These are phyloP conservation scores for Coniochaeta ligniaria DNA, from an alignment of 2,329 filamentous ascomycete genomes.

Conservation along the genomic window DNA sequence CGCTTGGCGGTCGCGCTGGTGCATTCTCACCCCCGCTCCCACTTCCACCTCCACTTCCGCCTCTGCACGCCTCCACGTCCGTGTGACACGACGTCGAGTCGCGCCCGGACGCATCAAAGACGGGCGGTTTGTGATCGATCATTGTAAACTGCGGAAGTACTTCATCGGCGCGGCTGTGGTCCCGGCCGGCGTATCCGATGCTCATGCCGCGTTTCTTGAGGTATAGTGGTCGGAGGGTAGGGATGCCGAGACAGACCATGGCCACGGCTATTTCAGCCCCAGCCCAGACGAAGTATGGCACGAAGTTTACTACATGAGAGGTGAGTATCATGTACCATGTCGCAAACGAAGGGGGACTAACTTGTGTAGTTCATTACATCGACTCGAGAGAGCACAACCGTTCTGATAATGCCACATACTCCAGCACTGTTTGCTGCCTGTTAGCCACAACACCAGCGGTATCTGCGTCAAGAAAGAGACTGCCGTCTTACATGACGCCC, in stretches of 20 bases:
- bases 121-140: slow-evolving; percentile 42
- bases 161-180: slow-evolving; percentile 42
- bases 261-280: slow-evolving; percentile 29
- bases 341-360: slow-evolving; percentile 10
- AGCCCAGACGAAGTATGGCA: slow-evolving; percentile 28
- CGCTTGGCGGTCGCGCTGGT: slow-evolving; percentile 12
- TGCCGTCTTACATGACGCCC: slow-evolving; percentile 27
- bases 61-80: slow-evolving; percentile 6
- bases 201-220: slow-evolving; percentile 30
- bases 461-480: background rate
- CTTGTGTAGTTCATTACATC: slow-evolving; percentile 20
- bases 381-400: slow-evolving; percentile 17
- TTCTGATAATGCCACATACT: slow-evolving; percentile 24
- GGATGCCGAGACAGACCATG: slow-evolving; percentile 31
- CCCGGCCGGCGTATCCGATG: slow-evolving; percentile 25
- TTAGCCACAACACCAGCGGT: slow-evolving; percentile 10
- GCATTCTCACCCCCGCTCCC: background rate
- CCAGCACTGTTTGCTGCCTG: slow-evolving; percentile 22
- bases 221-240: slow-evolving; percentile 30
- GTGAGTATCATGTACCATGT: background rate
- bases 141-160: slow-evolving; percentile 25
- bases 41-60: slow-evolving; percentile 3
- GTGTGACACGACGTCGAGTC: slow-evolving; percentile 18
- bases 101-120: background rate
- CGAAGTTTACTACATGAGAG: slow-evolving; percentile 21